Conservation (phyloP, 352 stramenopile genomes). For the Globisporangium perplexum region DNA sequence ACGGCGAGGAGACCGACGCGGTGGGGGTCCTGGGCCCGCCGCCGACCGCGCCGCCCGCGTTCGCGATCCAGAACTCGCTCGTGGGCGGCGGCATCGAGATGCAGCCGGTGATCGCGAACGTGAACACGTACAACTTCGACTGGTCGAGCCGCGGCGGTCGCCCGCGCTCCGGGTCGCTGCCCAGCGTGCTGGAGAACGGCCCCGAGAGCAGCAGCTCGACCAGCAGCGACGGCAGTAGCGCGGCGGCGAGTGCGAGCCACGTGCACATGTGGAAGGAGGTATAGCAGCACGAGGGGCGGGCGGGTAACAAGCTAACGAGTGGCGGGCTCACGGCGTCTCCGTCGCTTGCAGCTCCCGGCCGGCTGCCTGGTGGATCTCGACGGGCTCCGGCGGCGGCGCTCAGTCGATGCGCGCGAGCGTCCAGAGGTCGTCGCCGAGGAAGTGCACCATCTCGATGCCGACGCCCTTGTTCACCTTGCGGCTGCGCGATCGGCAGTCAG, state of each 20-base stretch:
- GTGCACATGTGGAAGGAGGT: conserved; percentile 30
- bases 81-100: conserved; percentile 79
- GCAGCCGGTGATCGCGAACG: conserved; percentile 57
- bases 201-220: conserved; percentile 1
- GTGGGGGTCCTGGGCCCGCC: conserved; percentile 41
- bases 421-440: conserved; percentile 97
- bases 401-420: conserved; percentile 78
- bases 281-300: conserved; percentile 14
- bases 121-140: conserved; percentile 82
- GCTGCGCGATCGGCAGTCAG: too few relatives aligned
- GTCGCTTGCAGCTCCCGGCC: too few relatives aligned
- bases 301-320: too few relatives aligned
- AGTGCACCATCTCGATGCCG: conserved; percentile 96
- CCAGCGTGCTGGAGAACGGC: conserved; percentile 20
- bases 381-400: not conserved
- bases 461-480: conserved; percentile 95
- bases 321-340: too few relatives aligned
- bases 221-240: not conserved
- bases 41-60: conserved; percentile 45
- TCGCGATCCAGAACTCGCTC: conserved; percentile 73
- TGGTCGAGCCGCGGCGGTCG: conserved; percentile 47
- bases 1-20: conserved; percentile 8
- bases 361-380: too few relatives aligned
- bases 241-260: conserved; percentile 1
- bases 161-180: conserved; percentile 31